A percentile compares a stretch with the other conserved stretches of the same genome.
Evolutionary conservation across 2,329 filamentous ascomycete genomes (phyloP).

Genomic region (Rhinocladiella similis): DNA sequence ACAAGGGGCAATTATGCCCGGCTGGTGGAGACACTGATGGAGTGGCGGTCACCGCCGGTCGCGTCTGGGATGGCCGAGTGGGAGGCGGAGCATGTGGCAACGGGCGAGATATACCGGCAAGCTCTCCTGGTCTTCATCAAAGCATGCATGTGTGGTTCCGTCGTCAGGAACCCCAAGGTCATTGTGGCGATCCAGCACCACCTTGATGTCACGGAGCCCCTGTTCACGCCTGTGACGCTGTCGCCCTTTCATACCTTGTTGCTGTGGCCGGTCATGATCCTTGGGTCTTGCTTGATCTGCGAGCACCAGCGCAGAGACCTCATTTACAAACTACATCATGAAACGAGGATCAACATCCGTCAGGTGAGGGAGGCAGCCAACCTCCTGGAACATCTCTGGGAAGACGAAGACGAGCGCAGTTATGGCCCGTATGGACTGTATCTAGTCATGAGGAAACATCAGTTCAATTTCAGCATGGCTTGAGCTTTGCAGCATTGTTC

Average conservation of each 20-base stretch:
- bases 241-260: conserved; percentile 15
- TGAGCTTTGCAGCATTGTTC: too few relatives aligned
- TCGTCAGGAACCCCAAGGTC: conserved; percentile 13
- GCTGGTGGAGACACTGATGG: conserved; percentile 2
- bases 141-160: conserved; percentile 13
- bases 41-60: conserved; percentile 11
- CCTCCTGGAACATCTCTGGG: too few relatives aligned
- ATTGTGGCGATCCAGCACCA: conserved; percentile 13
- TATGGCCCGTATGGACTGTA: conserved; percentile 24
- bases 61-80: conserved; percentile 6
- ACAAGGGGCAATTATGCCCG: neutral
- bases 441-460: conserved; percentile 21
- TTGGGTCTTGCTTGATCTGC: conserved; percentile 22
- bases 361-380: too few relatives aligned
- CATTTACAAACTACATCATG: too few relatives aligned
- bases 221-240: neutral
- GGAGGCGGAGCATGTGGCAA: conserved; percentile 2
- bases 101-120: conserved; percentile 16
- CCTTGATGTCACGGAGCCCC: conserved; percentile 2
- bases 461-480: conserved; percentile 22
- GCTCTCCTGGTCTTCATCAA: conserved; percentile 14
- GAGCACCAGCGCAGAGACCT: conserved; percentile 5
- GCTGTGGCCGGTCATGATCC: conserved; percentile 26
- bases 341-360: too few relatives aligned
- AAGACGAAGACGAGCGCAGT: neutral